Base-by-base conservation (phyloP, 2,329 filamentous ascomycete genomes). In the Tolypocladium guangdongense region DNA sequence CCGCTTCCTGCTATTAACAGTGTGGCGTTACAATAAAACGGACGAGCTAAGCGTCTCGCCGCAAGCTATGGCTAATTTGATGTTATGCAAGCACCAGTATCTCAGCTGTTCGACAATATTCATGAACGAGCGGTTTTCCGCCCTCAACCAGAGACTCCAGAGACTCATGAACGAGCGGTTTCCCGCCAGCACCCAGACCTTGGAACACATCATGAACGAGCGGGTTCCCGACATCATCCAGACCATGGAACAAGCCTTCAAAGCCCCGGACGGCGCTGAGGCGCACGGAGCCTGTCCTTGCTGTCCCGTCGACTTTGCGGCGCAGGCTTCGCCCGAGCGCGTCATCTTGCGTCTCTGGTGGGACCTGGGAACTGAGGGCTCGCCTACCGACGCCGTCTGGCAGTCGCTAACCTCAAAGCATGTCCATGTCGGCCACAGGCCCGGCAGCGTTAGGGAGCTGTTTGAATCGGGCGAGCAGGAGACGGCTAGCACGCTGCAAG, bases 311-410 rank as follows among this genome's bases (percentile, higher is more conserved):
- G 57, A 57, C 20, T 59, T 58, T 30, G 39, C 33, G 2, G 18
- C 55, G 2, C 10, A 49, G 32, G 45, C 18, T 6, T 43, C 50
- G 5, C 39, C 22, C 6, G 41, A 45, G 2, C 32, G 37, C n/a
- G 30, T 36, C 8, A 37, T 36, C 6, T 36, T 59, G 16, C 48
- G 47, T 6, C 12, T 32, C 32, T 59, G 57, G 57, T 24, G 47
- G 14, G 57, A 59, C n/a, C 33, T 59, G 43, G 57, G 57, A 12
- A 20, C 52, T n/a, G 53, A 58, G n/a, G 41, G 48, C 32, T 54
- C 53, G 8, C 45, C 53, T 14, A 11, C 41, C 0, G 45, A 58
- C 35, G 24, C 7, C 1, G 11, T 12, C 12, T 56, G 55, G 55
- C 45, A 5, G 39, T 27, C 48, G 20, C 51, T 53, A 2, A 33